A percentile compares a stretch with the other conserved stretches of the same genome.
Conservation (phyloP, 805 yeast species). For the Kurtzmaniella fragi region DNA sequence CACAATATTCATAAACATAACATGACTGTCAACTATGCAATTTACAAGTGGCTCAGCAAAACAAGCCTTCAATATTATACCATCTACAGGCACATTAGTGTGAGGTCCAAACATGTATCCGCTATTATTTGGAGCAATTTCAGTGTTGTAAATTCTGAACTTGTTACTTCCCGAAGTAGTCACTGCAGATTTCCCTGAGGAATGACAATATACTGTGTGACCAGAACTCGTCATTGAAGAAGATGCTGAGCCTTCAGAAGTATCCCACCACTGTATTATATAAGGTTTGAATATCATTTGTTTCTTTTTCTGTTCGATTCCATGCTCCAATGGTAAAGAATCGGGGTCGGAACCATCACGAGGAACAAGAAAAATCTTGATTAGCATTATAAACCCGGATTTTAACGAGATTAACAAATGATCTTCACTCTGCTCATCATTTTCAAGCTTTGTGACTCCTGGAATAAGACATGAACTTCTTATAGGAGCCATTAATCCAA, state of each 20-base stretch:
- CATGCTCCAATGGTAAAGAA: constrained; percentile 7
- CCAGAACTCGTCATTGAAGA: constrained; percentile 19
- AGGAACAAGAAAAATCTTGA: constrained; percentile 36
- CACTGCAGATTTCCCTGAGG: constrained; percentile 34
- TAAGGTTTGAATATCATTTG: constrained; percentile 33
- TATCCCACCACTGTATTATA: constrained; percentile 49
- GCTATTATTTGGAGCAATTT: constrained; percentile 19
- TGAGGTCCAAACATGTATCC: constrained; percentile 36
- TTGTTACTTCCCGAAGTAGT: constrained; percentile 30
- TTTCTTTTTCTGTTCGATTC: constrained; percentile 4
- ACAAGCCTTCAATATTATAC: constrained; percentile 37
- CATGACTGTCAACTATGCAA: constrained; percentile 19
- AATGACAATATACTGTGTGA: constrained; percentile 26
- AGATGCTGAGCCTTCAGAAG: constrained; percentile 8
- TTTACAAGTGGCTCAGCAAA: constrained; percentile 33
- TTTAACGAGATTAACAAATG: constrained; percentile 32
- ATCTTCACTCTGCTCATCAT: constrained; percentile 25
- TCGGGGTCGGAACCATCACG: constrained; percentile 21
- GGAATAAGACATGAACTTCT: constrained; percentile 25
- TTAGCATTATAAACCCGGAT: constrained; percentile 36
- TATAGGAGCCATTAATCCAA: constrained; percentile 24
- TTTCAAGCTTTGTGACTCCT: constrained; percentile 13
- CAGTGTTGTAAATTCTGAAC: constrained; percentile 34
- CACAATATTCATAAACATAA: constrained; percentile 29
- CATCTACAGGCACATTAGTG: constrained; percentile 37